Conservation (phyloP, 257 asterid species). For the Solanum virginianum region DNA sequence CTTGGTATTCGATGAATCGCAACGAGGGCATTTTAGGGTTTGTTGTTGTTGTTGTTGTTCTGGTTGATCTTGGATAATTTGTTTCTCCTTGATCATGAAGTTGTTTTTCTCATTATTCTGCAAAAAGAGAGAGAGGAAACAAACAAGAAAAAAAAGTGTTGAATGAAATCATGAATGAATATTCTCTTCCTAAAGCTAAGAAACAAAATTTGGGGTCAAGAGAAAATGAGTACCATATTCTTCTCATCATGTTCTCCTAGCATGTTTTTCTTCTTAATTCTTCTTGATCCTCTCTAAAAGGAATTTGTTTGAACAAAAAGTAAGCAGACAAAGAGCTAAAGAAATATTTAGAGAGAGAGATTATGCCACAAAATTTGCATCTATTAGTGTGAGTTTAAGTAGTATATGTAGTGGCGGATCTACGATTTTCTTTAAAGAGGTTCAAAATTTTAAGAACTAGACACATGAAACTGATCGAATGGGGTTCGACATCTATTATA, state of each 20-base stretch:
- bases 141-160: conserved; percentile 1
- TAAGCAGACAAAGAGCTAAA: conserved; percentile 25
- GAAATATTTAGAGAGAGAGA: neutral
- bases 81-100: conserved; percentile 8
- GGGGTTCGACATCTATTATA: too few species aligned
- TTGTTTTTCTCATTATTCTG: neutral
- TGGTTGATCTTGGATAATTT: conserved; percentile 14
- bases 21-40: conserved; percentile 30
- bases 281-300: neutral
- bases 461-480: too few species aligned
- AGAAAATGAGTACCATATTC: conserved; percentile 20
- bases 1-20: conserved; percentile 30
- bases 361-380: neutral
- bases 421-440: too few species aligned
- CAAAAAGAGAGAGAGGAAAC: conserved; percentile 7
- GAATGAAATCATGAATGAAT: conserved; percentile 9
- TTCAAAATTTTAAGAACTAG: too few species aligned
- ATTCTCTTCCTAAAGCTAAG: conserved; percentile 71
- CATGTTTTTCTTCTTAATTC: conserved; percentile 16
- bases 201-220: conserved; percentile 39
- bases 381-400: neutral
- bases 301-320: conserved; percentile 42
- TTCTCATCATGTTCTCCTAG: conserved; percentile 36
- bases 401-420: too few species aligned
- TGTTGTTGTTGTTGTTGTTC: conserved; percentile 12